phyloP scores from a whole-genome alignment of 768 basidiomycete species.

The Holtermannia corniformis region DNA sequence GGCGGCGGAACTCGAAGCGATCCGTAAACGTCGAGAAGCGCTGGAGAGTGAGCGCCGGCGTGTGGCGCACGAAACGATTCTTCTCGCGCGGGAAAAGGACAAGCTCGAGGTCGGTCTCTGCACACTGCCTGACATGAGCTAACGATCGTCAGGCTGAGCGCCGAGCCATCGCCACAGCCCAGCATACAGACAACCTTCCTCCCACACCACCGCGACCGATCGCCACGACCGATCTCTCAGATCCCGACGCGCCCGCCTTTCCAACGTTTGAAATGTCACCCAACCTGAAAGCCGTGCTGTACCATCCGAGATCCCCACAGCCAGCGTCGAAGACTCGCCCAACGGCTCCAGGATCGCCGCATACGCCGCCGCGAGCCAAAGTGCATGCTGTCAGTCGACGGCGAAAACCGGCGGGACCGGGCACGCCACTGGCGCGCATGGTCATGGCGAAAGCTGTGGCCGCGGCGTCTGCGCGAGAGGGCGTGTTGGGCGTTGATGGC shows the following conservation, averaged over 20 bases:
- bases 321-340: conserved; percentile 22
- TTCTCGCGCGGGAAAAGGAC: not conserved
- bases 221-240: too few relatives aligned
- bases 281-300: not conserved
- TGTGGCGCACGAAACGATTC: not conserved
- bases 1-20: not conserved
- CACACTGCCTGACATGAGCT: not conserved
- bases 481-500: conserved; percentile 12
- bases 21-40: not conserved
- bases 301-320: conserved; percentile 5
- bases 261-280: conserved; percentile 4
- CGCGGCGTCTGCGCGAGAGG: conserved; percentile 9
- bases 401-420: conserved; percentile 9
- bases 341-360: conserved; percentile 9
- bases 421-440: conserved; percentile 25
- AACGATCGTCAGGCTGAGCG: not conserved
- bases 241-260: not conserved
- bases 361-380: conserved; percentile 15
- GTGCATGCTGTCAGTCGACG: conserved; percentile 10
- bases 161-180: not conserved
- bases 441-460: conserved; percentile 33
- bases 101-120: not conserved
- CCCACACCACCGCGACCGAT: not conserved
- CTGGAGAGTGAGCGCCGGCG: not conserved
- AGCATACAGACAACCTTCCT: not conserved